Evolutionary conservation across 2,329 filamentous ascomycete genomes (phyloP), one percentile per base, ranked within the genome.

Genomic region (Aulographum hederae): DNA sequence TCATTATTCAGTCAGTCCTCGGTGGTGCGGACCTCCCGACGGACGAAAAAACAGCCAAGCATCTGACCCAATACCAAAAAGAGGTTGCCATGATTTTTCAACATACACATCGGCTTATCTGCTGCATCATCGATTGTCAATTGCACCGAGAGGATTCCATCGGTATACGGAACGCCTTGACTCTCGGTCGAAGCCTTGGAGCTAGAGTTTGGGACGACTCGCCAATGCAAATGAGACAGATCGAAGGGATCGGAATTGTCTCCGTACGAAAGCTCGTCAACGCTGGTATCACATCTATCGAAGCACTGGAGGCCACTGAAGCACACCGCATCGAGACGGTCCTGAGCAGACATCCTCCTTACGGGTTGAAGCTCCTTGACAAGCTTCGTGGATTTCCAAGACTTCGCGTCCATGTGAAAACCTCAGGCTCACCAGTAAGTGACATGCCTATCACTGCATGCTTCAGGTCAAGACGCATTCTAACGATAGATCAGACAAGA

Each of bases 181-280:
- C 86, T 44, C 64, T 95, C 4, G 67, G 77, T 30, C 67, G 86
- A 34, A 82, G 80, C 39, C 56, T 95, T 32, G 67, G 70, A 15
- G 78, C 84, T 2, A 69, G 67, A 36, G 65, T 65, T 2, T 93
- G 85, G 89, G 89, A 98, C 44, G 73, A 78, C 20, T 78, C 73
- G 2, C 69, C 79, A 1, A 61, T 77, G 15, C 79, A 94, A 41
- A 66, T 98, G 45, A 77, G 78, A 37, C 86, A 95, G 48, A 65
- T 98, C 2, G 71, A 79, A 1, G 68, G 73, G 3, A 68, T 95
- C 37, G 89, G 89, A 0, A 60, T 71, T 4, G 79, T 74, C 1
- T 67, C 69, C n/a, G 72, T 80, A 39, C 67, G 76, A 23, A 89
- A 78, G 47, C 63, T 95, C 27, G 66, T 71, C 3, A 63, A 66